Conservation (phyloP, 2,329 filamentous ascomycete species). For the Claviceps arundinis region DNA sequence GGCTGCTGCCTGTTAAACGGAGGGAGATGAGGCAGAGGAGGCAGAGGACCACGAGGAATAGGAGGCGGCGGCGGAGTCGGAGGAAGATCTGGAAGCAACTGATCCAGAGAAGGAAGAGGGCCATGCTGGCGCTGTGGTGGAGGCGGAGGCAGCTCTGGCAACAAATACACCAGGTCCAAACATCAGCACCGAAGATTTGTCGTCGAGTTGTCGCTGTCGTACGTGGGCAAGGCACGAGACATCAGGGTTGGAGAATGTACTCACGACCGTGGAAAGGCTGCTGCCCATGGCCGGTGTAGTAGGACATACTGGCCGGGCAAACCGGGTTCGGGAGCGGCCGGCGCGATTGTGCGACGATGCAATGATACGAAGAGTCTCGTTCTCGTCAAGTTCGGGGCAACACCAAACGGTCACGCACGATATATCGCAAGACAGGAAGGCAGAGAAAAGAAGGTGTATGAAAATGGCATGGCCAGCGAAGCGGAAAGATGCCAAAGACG, state of each 20-base stretch:
- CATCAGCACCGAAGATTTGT: background rate
- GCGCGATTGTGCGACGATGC: background rate
- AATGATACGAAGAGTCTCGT: background rate
- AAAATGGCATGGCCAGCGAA: background rate
- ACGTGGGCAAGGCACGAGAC: background rate
- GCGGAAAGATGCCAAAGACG: background rate
- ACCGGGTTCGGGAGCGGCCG: background rate
- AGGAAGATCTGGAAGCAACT: conserved; percentile 15
- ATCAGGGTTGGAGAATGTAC: conserved; percentile 9
- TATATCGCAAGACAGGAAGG: background rate
- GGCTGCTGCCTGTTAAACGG: background rate
- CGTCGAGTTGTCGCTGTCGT: background rate
- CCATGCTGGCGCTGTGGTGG: conserved; percentile 12
- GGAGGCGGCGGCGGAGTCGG: conserved; percentile 17
- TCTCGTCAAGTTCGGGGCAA: background rate
- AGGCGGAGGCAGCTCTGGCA: conserved; percentile 19
- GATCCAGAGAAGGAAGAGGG: background rate
- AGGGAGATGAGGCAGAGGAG: background rate
- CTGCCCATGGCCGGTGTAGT: conserved; percentile 17
- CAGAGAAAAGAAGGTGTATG: background rate
- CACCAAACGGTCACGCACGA: background rate
- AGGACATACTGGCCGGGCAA: conserved; percentile 17
- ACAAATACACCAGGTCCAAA: background rate
- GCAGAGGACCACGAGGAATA: conserved; percentile 7
- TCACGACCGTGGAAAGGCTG: conserved; percentile 20